A percentile compares a stretch with the other conserved stretches of the same genome.
phyloP scores from a whole-genome alignment of 208 protist genomes.

The Angomonas ambiguus region DNA sequence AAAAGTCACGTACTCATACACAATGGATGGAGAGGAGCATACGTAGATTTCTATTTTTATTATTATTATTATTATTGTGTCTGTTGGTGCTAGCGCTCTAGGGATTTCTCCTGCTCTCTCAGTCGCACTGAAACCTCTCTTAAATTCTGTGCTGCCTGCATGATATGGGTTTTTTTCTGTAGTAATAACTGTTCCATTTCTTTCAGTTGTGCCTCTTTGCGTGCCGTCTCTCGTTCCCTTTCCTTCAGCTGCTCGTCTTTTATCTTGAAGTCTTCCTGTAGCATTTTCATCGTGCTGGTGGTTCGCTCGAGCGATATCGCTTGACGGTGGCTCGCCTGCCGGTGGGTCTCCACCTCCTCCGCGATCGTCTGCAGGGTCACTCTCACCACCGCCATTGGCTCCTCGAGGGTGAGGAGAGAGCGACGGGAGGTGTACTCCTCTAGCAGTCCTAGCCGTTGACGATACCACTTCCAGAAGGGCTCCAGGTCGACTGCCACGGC shows the following conservation, averaged over 20 bases:
- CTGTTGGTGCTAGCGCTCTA: not conserved
- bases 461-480: no score
- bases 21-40: no score
- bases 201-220: conserved; percentile 13
- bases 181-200: conserved; percentile 15
- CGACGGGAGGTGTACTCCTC: conserved; percentile 16
- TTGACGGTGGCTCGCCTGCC: conserved; percentile 27
- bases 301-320: conserved; percentile 45
- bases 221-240: conserved; percentile 15
- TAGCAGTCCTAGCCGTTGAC: conserved; percentile 10
- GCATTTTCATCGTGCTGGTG: conserved; percentile 39
- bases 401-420: conserved; percentile 10
- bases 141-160: conserved; percentile 27
- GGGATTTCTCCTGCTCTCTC: conserved; percentile 18
- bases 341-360: conserved; percentile 13
- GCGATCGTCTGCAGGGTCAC: not conserved
- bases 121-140: conserved; percentile 27
- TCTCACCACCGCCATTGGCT: conserved; percentile 4
- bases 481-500: no score
- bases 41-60: no score
- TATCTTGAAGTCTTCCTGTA: conserved; percentile 38
- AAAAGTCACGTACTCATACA: no score
- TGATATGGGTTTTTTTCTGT: conserved; percentile 10
- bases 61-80: not conserved
- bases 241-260: conserved; percentile 18